Base-by-base conservation (phyloP, 1,284 basidiomycete genomes). In the Irpex sp. region DNA sequence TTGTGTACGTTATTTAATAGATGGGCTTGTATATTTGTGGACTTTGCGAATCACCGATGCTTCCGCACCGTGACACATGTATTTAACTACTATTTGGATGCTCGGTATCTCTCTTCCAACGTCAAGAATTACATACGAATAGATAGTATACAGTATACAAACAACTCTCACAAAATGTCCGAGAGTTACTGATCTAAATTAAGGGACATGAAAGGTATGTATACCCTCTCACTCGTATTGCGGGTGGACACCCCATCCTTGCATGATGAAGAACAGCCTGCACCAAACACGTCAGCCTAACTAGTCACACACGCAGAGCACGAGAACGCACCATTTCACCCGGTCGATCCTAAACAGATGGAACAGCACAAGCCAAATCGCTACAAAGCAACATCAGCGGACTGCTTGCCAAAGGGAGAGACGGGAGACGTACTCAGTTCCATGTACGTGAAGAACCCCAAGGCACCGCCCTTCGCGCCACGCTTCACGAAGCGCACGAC, bases 361-460 rank as follows among this genome's bases (percentile, higher is more conserved):
- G 75, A 83, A 84, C 52, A 76, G 67, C 21, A 81, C 40, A 9
- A 83, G 70, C 82, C 82, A 84, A n/a, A 83, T 79, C 17, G 75
- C 81, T 83, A 55, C 44, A 3, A 17, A 63, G 19, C 17, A 19
- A 26, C 8, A 19, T 36, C 15, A 21, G 15, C 13, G 26, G 26
- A 31, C 57, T 13, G 6, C 47, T 26, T 47, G 26, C 31, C 34
- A 36, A 34, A 21, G 34, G 56, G 34, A 59, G 58, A 48, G 56
- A 37, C 6, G 7, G 6, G 37, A 4, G 4, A 78, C 80, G 63
- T 62, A 82, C 81, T 80, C 37, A 87, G 78, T 67, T 87, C 86
- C 75, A 81, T 81, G 72, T 88, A 88, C 3, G 85, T 87, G 77
- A 88, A 87, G 76, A 87, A 87, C 19, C 82, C 81, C 5, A 88